Percentiles rank a stretch among this genome's conserved stretches.
These are phyloP conservation scores for Lodderomyces metapsilosis DNA, from an alignment of 1,139 yeast species.

Conservation along the genomic window DNA sequence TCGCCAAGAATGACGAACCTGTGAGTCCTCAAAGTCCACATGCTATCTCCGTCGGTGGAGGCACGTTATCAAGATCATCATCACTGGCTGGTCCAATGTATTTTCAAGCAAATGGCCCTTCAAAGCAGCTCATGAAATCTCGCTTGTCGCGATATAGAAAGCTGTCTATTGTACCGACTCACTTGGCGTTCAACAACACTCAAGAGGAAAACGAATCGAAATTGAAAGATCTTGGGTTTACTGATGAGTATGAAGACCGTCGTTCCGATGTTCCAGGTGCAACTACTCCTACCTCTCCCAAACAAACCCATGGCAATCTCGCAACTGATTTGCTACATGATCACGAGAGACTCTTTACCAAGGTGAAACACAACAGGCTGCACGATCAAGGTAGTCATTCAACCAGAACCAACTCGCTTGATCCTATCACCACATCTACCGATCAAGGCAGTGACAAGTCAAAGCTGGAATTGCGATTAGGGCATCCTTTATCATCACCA, in stretches of 20 bases:
- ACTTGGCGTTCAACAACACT: slow-evolving; percentile 14
- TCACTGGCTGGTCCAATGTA: slow-evolving; percentile 28
- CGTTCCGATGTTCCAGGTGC: slow-evolving; percentile 1
- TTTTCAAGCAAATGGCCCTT: slow-evolving; percentile 17
- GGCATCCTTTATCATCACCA: slow-evolving; percentile 23
- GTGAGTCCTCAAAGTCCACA: neutral
- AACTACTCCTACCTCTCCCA: slow-evolving; percentile 7
- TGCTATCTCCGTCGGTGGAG: slow-evolving; percentile 8
- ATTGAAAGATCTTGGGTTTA: slow-evolving; percentile 27
- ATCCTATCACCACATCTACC: slow-evolving; percentile 2
- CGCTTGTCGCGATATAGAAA: slow-evolving; percentile 15
- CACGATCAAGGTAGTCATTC: neutral
- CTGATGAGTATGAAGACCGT: slow-evolving; percentile 4
- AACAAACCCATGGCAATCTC: slow-evolving; percentile 5
- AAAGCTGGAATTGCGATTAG: slow-evolving; percentile 18
- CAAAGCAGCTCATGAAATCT: slow-evolving; percentile 16
- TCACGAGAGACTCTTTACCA: slow-evolving; percentile 34
- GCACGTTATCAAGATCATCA: slow-evolving; percentile 23
- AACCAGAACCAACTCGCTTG: neutral
- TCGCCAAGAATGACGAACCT: slow-evolving; percentile 2
- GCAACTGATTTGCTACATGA: slow-evolving; percentile 27
- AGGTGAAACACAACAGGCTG: slow-evolving; percentile 6
- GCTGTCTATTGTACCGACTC: slow-evolving; percentile 30
- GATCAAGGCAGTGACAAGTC: slow-evolving; percentile 12
- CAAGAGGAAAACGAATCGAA: slow-evolving; percentile 19